phyloP scores from a whole-genome alignment of 1,284 basidiomycete genomes.

The Papiliotrema laurentii region DNA sequence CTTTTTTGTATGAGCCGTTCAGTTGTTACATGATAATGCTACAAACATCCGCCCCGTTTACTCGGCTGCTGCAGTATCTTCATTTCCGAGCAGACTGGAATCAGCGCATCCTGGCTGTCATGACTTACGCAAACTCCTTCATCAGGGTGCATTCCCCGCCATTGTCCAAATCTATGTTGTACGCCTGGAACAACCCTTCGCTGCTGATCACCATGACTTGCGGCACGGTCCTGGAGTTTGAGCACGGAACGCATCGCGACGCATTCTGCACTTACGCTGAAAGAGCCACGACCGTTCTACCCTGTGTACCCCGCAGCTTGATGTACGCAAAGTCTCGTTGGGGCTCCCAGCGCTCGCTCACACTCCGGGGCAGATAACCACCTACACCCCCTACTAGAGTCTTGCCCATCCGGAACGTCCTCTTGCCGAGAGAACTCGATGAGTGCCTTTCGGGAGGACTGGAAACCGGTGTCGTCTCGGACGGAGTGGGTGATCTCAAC shows the following conservation, averaged over 20 bases:
- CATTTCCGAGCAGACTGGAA: conserved; percentile 13
- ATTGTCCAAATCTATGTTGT: conserved; percentile 91
- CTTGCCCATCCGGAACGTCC: conserved; percentile 74
- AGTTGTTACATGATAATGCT: not conserved
- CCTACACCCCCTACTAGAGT: conserved; percentile 76
- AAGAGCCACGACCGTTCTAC: conserved; percentile 74
- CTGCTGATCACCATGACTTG: conserved; percentile 97
- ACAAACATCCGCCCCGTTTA: not conserved
- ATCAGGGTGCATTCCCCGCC: conserved; percentile 92
- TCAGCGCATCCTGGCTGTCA: not conserved
- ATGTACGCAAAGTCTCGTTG: conserved; percentile 90
- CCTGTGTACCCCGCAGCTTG: conserved; percentile 70
- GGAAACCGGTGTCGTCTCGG: conserved; percentile 27
- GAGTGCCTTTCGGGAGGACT: conserved; percentile 12
- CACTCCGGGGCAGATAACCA: conserved; percentile 80
- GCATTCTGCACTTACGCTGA: conserved; percentile 61
- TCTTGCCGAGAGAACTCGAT: conserved; percentile 47
- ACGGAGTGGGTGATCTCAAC: conserved; percentile 8
- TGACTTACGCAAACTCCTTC: conserved; percentile 73
- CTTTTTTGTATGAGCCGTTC: not conserved
- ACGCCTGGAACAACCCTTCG: conserved; percentile 92
- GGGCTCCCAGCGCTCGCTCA: conserved; percentile 98
- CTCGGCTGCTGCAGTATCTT: conserved; percentile 6
- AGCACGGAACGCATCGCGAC: not conserved
- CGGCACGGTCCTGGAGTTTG: conserved; percentile 69